Evolutionary conservation across 2,329 filamentous ascomycete species (phyloP).

Genomic region (Monosporascus sp.): DNA sequence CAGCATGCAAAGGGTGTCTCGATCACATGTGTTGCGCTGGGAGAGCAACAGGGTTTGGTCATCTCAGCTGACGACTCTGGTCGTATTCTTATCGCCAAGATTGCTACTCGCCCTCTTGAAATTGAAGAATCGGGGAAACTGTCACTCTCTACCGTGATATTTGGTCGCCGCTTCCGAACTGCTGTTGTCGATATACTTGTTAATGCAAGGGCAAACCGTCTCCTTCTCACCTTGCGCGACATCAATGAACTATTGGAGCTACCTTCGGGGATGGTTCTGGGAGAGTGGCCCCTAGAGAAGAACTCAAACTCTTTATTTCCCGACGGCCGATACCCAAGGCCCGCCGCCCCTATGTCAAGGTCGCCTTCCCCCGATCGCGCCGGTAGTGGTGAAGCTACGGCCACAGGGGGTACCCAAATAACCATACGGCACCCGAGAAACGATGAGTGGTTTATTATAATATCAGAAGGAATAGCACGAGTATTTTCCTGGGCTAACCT

Average conservation of each 20-base stretch:
- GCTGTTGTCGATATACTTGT: constrained; percentile 9
- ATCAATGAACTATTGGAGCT: constrained; percentile 18
- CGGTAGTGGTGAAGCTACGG: too few relatives aligned
- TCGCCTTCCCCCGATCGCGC: too few relatives aligned
- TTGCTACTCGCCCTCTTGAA: constrained; percentile 1
- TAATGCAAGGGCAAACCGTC: constrained; percentile 12
- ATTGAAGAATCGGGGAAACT: constrained; percentile 2
- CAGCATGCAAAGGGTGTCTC: constrained; percentile 14
- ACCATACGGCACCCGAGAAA: too few relatives aligned
- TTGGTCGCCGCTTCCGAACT: constrained; percentile 9
- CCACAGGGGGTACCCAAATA: too few relatives aligned
- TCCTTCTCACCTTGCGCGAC: constrained; percentile 14
- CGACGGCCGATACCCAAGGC: too few relatives aligned
- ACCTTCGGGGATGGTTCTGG: constrained; percentile 10
- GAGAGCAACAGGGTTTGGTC: constrained; percentile 12
- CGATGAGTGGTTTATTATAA: too few relatives aligned
- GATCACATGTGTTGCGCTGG: constrained; percentile 13
- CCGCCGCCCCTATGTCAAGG: too few relatives aligned
- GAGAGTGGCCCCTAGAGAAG: too few relatives aligned
- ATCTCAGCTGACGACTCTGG: constrained; percentile 22
- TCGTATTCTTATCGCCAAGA: constrained; percentile 16
- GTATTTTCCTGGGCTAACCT: too few relatives aligned
- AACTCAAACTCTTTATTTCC: too few relatives aligned
- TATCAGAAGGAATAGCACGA: too few relatives aligned
- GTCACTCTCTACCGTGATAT: neutral